Evolutionary conservation across 2,329 filamentous ascomycete genomes (phyloP), one percentile per base, ranked within the genome.

Genomic region (Ophiostoma quercus): DNA sequence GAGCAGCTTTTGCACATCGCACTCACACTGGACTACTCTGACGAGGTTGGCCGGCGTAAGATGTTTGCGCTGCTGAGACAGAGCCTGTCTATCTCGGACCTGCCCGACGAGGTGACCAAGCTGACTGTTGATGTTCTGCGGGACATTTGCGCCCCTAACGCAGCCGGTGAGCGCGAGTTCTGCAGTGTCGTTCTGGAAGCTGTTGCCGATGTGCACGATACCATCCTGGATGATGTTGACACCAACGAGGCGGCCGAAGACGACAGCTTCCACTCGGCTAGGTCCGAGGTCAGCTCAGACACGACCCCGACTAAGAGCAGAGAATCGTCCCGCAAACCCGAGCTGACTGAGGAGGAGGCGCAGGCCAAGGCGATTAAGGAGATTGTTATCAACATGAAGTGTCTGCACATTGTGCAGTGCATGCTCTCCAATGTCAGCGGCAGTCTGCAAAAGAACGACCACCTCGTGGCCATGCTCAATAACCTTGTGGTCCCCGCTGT

Each of bases 381-480:
- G 80, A 95, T 97, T 77, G 89, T 97, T 82, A 91, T 98, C 78
- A 98, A 98, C 82, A 94, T 97, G 87, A 98, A 98, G 81, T 98
- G 95, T 79, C 84, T 99, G 72, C 92, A 97, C 77, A 97, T 99
- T 74, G 94, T 96, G 34, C 92, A 97, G 79, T 98, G 93, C 83
- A 97, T 98, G 91, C 85, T 99, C 68, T 89, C 96, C 77, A 97
- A 98, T 76, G 92, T 99, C 11, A 86, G 91, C 68, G 92, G 92
- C 72, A 91, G 91, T 76, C 83, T 98, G 51, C 93, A 97, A 79
- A 87, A 94, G 74, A 97, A 97, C 77, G 89, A 91, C 70, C 90
- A 96, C 76, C 82, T 98, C n/a, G 92, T 96, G 3, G 92, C 92
- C n/a, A 97, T 98, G 91, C 84, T 99, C 67, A 98, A 99, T 82